Evolutionary conservation across 2,329 filamentous ascomycete genomes (phyloP).

Genomic region (Talaromyces marneffei): DNA sequence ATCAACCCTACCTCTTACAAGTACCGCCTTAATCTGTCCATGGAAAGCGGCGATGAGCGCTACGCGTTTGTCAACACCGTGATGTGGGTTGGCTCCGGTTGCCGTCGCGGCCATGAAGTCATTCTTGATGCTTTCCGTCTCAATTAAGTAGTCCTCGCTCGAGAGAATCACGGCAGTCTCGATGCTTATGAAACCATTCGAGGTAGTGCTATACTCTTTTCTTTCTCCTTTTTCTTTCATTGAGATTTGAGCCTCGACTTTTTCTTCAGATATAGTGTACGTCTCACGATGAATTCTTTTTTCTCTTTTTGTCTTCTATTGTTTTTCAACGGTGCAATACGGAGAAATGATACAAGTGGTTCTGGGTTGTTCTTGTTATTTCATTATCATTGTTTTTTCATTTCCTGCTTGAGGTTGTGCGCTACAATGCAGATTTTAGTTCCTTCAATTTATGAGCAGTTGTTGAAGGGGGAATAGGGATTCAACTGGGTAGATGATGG

Average conservation of each 20-base stretch:
- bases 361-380: background rate
- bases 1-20: conserved; percentile 46
- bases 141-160: conserved; percentile 20
- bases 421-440: background rate
- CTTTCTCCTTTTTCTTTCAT: background rate
- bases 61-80: conserved; percentile 46
- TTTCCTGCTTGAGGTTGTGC: background rate
- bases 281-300: conserved; percentile 1
- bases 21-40: conserved; percentile 43
- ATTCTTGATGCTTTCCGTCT: conserved; percentile 36
- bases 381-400: background rate
- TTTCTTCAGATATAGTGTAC: conserved; percentile 2
- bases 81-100: conserved; percentile 48
- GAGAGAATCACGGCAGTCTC: background rate
- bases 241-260: background rate
- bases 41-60: conserved; percentile 47
- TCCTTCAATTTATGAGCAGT: background rate
- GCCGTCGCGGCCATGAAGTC: conserved; percentile 41
- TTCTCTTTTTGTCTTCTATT: background rate
- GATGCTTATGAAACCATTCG: background rate
- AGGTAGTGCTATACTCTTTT: background rate
- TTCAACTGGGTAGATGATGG: background rate
- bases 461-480: background rate
- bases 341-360: conserved; percentile 8
- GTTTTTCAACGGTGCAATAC: conserved; percentile 3